A percentile compares a stretch with the other conserved stretches of the same genome.
Evolutionary conservation across 176 grass and related monocot genomes (phyloP).

Genomic region (Triticum urartu): DNA sequence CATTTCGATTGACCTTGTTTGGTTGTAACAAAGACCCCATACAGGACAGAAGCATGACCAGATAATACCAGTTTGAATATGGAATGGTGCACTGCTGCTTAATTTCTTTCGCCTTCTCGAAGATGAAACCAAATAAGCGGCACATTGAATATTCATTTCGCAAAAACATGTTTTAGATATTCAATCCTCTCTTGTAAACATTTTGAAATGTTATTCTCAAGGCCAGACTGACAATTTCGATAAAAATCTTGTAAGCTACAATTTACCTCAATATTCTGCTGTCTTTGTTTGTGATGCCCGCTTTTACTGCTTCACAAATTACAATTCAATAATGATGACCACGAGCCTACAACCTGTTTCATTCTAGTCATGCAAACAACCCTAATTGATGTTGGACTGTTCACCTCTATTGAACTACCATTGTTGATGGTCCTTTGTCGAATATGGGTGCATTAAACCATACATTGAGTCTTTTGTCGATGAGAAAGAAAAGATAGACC

Average conservation of each 20-base stretch:
- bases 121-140: background rate
- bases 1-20: slow-evolving; percentile 11
- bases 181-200: background rate
- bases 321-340: background rate
- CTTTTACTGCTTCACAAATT: background rate
- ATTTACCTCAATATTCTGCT: background rate
- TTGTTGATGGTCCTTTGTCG: background rate
- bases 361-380: background rate
- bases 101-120: background rate
- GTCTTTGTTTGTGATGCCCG: background rate
- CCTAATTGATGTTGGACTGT: background rate
- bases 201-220: background rate
- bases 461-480: background rate
- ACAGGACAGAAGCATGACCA: background rate
- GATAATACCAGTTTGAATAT: background rate
- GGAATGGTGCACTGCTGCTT: background rate
- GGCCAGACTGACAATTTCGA: background rate
- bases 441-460: background rate
- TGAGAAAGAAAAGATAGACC: background rate
- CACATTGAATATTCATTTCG: background rate
- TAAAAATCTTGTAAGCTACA: background rate
- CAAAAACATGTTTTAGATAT: background rate
- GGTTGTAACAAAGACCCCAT: background rate
- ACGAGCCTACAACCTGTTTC: background rate
- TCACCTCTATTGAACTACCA: background rate